These are phyloP conservation scores for Globisporangium spinosum DNA, from an alignment of 352 stramenopile genomes.

Conservation along the genomic window DNA sequence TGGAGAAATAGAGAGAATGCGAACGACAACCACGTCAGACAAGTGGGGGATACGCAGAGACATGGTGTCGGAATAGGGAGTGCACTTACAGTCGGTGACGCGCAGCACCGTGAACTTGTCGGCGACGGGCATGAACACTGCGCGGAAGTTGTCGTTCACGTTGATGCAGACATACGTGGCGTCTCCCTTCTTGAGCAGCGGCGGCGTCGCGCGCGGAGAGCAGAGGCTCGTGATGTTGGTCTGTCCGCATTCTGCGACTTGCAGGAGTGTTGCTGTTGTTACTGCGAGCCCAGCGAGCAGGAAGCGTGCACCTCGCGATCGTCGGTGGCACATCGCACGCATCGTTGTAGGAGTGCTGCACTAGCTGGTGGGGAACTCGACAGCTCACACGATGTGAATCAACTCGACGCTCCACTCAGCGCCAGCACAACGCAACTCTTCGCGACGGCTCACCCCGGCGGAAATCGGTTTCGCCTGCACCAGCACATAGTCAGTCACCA, in stretches of 20 bases:
- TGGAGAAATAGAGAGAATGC: not conserved
- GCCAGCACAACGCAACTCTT: not conserved
- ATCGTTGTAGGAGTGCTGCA: not conserved
- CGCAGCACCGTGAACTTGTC: conserved; percentile 79
- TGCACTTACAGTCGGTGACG: conserved; percentile 61
- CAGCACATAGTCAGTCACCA: not conserved
- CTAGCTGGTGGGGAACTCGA: not conserved
- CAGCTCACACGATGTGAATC: not conserved
- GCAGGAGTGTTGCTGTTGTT: not conserved
- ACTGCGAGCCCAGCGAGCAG: conserved; percentile 7
- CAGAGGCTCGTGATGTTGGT: conserved; percentile 67
- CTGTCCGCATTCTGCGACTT: conserved; percentile 18
- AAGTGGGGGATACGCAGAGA: not conserved
- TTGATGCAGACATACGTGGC: conserved; percentile 78
- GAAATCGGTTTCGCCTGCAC: not conserved
- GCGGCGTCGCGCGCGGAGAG: conserved; percentile 45
- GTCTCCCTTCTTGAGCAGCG: conserved; percentile 51
- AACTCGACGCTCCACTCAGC: not conserved
- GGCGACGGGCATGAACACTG: conserved; percentile 67
- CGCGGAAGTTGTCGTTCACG: conserved; percentile 69
- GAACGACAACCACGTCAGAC: conserved; percentile 1
- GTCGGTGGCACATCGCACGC: not conserved
- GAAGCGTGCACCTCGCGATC: not conserved
- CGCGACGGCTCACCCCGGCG: too few species aligned
- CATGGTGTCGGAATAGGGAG: not conserved